Base-by-base conservation (phyloP, 148 eudicot genomes). In the Cornus controversa region DNA sequence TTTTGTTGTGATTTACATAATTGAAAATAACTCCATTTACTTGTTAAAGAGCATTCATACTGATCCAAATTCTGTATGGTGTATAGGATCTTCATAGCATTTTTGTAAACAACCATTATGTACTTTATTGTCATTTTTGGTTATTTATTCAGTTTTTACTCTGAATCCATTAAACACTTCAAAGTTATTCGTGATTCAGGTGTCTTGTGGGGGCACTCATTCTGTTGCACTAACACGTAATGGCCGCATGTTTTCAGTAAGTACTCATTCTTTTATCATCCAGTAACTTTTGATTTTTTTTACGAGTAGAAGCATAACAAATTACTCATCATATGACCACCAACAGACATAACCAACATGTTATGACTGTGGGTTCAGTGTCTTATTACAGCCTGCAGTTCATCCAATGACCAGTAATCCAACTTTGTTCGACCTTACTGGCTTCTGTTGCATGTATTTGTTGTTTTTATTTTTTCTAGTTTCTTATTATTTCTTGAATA, bases 141-240 rank as follows among this genome's bases (percentile, higher is more conserved):
- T 22, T 18, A 22, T 60, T 54, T 60, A 20, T 36, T 20, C 28
- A 31, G 24, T 24, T 57, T 16, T 76, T 23, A 45, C 65, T 26
- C 45, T 40, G 5, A 40, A 40, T 73, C 10, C 68, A 73, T 58
- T 58, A 60, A 22, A 31, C 26, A 60, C 57, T 54, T 42, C 60
- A 13, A n/a, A 13, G 34, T 60, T 67, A 66, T 27, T 67, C 25
- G 24, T 65, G 74, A 66, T 79, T 78, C 80, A 95, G 98, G 90
- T 96, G 72, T 92, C 98, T 57, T 96, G 99, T 82, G 99, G 99
- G 69, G 99, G 99, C 76, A 96, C 99, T 53, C 99, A 96, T 83
- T 96, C 99, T 14, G 98, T 96, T 78, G 98, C 99, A 71, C 75
- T 93, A 81, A 91, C 99, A 15, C 92, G 87, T 25, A 97, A 96